Evolutionary conservation across 2,329 filamentous ascomycete genomes (phyloP).

Genomic region (Phaeosphaeriaceae sp.): DNA sequence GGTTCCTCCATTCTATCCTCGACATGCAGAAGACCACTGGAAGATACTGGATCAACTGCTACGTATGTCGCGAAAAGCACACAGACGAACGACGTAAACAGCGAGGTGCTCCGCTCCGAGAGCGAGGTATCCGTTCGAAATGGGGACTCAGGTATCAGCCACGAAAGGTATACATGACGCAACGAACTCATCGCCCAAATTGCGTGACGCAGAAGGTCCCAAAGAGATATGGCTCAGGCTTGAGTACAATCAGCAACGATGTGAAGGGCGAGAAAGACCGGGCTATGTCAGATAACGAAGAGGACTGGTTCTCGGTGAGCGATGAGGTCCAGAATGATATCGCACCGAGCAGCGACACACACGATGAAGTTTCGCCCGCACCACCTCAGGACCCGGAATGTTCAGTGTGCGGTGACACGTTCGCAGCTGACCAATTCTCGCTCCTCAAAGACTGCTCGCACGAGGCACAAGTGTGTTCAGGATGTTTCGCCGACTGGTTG

Average conservation of each 20-base stretch:
- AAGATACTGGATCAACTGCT: not conserved
- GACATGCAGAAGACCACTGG: not conserved
- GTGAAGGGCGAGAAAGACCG: too few species aligned
- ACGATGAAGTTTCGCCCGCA: not conserved
- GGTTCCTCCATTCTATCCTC: not conserved
- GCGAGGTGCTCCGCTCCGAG: not conserved
- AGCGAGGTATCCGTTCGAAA: too few species aligned
- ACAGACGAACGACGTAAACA: not conserved
- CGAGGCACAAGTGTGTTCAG: not conserved
- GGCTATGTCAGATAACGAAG: not conserved
- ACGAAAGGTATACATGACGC: too few species aligned
- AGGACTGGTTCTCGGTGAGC: not conserved
- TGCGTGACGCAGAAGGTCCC: too few species aligned
- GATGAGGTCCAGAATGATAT: not conserved
- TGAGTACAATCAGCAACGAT: not conserved
- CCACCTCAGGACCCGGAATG: not conserved
- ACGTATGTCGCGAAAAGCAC: not conserved
- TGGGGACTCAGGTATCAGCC: too few species aligned
- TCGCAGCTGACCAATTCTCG: not conserved
- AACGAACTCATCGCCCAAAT: too few species aligned
- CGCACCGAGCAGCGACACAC: too few species aligned
- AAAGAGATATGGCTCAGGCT: too few species aligned
- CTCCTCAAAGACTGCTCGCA: not conserved
- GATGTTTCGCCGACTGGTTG: not conserved
- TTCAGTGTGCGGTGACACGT: not conserved